phyloP scores from a whole-genome alignment of 192 early-diverging fungal species.

The Coemansia sp. region DNA sequence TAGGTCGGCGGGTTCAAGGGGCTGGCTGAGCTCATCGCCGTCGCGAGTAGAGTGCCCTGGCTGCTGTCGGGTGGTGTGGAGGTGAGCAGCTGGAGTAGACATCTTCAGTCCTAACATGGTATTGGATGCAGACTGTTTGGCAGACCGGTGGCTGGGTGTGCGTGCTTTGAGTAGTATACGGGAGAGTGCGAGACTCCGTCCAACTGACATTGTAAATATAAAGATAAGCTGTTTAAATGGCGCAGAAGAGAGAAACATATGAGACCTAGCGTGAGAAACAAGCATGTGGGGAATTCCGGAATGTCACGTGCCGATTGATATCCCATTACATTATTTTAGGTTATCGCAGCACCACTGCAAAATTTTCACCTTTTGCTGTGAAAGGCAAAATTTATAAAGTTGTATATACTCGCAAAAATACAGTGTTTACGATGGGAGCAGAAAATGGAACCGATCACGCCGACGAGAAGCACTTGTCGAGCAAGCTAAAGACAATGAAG shows the following conservation, averaged over 20 bases:
- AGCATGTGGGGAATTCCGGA: too few relatives aligned
- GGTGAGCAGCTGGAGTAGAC: neutral
- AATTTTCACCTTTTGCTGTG: too few relatives aligned
- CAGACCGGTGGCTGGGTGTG: neutral
- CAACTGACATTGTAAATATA: neutral
- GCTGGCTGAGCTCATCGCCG: conserved; percentile 49
- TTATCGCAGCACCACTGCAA: too few relatives aligned
- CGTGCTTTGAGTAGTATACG: neutral
- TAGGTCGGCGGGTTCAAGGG: conserved; percentile 40
- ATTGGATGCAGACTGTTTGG: neutral
- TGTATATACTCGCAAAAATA: too few relatives aligned
- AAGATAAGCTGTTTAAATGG: neutral
- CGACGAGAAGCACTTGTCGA: conserved; percentile 18
- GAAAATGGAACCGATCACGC: neutral
- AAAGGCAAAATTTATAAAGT: too few relatives aligned
- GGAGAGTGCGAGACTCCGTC: neutral
- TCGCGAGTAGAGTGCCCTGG: conserved; percentile 31
- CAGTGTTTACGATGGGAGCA: conserved; percentile 9
- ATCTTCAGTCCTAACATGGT: too few relatives aligned
- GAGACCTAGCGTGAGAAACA: too few relatives aligned
- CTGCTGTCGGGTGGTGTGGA: conserved; percentile 11
- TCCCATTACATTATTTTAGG: too few relatives aligned
- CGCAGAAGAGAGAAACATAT: neutral
- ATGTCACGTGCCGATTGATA: too few relatives aligned
- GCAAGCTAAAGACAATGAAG: conserved; percentile 36